A percentile compares a stretch with the other conserved stretches of the same genome.
These are phyloP conservation scores for Sherardia arvensis DNA, from an alignment of 257 asterid species.

Conservation along the genomic window DNA sequence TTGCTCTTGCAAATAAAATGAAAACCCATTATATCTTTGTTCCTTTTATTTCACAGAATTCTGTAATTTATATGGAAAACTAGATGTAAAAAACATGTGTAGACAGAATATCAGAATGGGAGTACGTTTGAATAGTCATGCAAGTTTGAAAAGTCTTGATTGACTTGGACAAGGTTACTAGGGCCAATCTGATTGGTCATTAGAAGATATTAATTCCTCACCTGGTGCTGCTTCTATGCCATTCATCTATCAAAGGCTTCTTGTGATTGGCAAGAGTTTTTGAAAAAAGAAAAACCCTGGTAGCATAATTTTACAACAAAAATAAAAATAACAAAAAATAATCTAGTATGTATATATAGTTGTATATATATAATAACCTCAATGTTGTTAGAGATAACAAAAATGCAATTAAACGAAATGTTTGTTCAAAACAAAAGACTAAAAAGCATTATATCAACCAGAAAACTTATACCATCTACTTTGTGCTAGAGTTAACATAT, in stretches of 20 bases:
- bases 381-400: too few relatives aligned
- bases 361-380: too few relatives aligned
- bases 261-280: not conserved
- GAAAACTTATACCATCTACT: too few relatives aligned
- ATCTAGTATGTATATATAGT: too few relatives aligned
- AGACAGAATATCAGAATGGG: not conserved
- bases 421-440: too few relatives aligned
- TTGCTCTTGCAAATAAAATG: not conserved
- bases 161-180: not conserved
- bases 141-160: slow-evolving; percentile 4
- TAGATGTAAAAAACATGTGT: not conserved
- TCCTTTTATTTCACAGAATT: not conserved
- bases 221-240: not conserved
- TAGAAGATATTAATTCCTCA: not conserved
- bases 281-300: not conserved
- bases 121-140: not conserved
- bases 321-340: too few relatives aligned
- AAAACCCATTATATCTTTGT: not conserved
- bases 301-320: too few relatives aligned
- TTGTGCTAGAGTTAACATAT: not conserved
- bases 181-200: not conserved
- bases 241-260: not conserved
- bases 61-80: not conserved
- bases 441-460: too few relatives aligned
- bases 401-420: too few relatives aligned